Base-by-base conservation (phyloP, 345 rosid species). In the Leavenworthia alabamica region DNA sequence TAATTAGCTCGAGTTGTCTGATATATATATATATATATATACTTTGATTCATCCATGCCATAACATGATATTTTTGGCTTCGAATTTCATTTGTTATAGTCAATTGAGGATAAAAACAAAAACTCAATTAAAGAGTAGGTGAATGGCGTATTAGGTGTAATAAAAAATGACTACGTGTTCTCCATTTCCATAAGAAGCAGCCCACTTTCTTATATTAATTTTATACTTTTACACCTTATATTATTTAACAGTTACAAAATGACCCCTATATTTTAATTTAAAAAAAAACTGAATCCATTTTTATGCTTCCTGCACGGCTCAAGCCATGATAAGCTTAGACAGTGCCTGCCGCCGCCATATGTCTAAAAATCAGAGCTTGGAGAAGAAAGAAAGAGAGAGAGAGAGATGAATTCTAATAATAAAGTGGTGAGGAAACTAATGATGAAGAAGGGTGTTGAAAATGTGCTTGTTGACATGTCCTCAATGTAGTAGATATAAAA, bases 291-390 rank as follows among this genome's bases (percentile, higher is more conserved):
- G 8, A 44, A 14, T 10, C 63, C 63, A 9, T 0, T 16, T 20
- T 7, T 15, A 4, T 16, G 9, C 15, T 44, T 15, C 6, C 15
- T 45, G 39, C 22, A 20, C 1, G 22, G 22, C 2, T 20, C 22
- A 20, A 2, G 22, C 2, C 2, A 1, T 20, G 22, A 20, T 2
- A 20, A 20, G 22, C 1, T 1, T 20, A 1, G 22, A 1, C 22
- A 20, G n/a, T n/a, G n/a, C n/a, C n/a, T n/a, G n/a, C n/a, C 22
- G 2, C 58, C 55, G 74, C 69, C 74, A 62, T 5, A 37, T 39
- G 15, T 70, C 60, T 71, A 47, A 57, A 71, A n/a, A 64, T 71
- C 66, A 71, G 76, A 72, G 72, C 68, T 66, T 36, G 26, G 9
- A 71, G 60, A 56, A 56, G 47, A 36, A 70, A 48, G 26, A 67